Evolutionary conservation across 495 filamentous ascomycete species (phyloP).

Genomic region (Cenococcum geophilum): DNA sequence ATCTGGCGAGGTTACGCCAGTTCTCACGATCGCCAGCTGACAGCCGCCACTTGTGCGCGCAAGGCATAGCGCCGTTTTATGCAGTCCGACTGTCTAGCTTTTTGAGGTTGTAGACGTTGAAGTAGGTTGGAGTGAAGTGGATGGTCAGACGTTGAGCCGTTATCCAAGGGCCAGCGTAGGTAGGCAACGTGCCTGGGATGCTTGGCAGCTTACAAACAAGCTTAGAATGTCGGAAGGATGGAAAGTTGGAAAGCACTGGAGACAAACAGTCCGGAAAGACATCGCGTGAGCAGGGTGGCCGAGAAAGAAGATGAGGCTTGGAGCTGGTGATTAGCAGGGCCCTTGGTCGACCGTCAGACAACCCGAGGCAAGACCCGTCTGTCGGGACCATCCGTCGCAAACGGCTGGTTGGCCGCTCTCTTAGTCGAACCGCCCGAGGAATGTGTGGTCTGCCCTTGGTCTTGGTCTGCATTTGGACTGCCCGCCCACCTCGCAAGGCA

Average conservation of each 20-base stretch:
- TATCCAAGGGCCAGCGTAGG: not conserved
- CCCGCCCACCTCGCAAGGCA: no score
- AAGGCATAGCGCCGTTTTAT: conserved; percentile 15
- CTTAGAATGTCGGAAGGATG: no score
- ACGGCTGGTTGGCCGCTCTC: not conserved
- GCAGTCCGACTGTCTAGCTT: not conserved
- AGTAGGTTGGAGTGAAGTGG: not conserved
- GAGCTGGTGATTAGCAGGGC: not conserved
- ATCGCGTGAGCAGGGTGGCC: not conserved
- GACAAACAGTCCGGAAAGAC: not conserved
- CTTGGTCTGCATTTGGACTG: no score
- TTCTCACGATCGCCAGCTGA: conserved; percentile 20
- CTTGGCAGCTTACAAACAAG: not conserved
- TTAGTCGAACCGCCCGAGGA: not conserved
- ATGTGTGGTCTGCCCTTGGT: not conserved
- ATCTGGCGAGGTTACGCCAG: conserved; percentile 12
- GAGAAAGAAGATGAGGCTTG: not conserved
- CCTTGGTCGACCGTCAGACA: conserved; percentile 2
- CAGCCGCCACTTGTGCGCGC: conserved; percentile 24
- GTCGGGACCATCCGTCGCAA: not conserved
- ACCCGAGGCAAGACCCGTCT: conserved; percentile 19
- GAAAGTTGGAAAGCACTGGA: no score
- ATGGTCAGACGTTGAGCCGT: not conserved
- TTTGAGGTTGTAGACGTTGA: not conserved
- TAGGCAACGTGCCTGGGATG: not conserved